Conservation (phyloP, 176 grass and related monocot genomes). For the Phyllostachys edulis region DNA sequence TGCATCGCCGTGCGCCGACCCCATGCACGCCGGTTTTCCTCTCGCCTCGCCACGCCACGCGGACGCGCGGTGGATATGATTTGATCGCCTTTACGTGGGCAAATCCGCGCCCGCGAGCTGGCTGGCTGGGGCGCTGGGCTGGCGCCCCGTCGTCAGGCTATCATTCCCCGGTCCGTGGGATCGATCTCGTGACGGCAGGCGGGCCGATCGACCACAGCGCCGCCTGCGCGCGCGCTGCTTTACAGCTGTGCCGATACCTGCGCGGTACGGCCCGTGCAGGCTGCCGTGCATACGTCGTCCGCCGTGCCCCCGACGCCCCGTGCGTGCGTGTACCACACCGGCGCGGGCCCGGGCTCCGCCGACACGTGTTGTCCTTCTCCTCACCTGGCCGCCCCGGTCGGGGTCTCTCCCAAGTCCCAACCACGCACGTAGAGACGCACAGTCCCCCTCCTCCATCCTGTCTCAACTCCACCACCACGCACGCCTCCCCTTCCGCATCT, state of each 20-base stretch:
- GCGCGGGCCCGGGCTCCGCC: neutral
- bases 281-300: neutral
- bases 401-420: neutral
- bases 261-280: neutral
- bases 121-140: neutral
- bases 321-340: neutral
- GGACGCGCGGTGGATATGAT: neutral
- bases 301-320: neutral
- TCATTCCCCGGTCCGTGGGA: neutral
- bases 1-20: neutral
- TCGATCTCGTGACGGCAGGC: neutral
- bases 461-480: no score
- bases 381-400: neutral
- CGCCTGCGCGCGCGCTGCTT: neutral
- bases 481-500: no score
- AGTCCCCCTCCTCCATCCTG: no score
- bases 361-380: slow-evolving; percentile 33
- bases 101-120: neutral
- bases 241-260: neutral
- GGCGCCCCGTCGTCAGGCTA: neutral
- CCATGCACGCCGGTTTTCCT: neutral
- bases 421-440: neutral
- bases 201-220: no score
- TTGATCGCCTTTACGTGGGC: neutral
- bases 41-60: neutral